Base-by-base conservation (phyloP, 257 asterid genomes). In the Primulina huaijiensis region DNA sequence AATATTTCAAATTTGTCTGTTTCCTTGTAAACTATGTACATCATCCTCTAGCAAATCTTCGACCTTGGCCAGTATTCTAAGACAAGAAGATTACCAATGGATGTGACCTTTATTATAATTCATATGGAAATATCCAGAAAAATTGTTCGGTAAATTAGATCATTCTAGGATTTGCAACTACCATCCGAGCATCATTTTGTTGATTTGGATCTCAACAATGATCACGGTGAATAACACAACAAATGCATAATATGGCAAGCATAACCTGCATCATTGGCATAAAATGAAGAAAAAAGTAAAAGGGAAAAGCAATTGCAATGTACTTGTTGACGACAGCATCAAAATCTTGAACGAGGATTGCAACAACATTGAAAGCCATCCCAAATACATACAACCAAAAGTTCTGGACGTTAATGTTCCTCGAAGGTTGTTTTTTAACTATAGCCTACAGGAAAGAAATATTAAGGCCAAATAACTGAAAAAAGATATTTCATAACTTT, bases 301-400 rank as follows among this genome's bases (percentile, higher is more conserved):
- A 63, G 25, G 50, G 68, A 17, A 29, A 66, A 71, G 71, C 35
- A 64, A 37, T 55, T 56, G 65, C 55, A 73, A 70, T 71, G 85
- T 91, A 94, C 99, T 94, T 86, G 84, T 80, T 88, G 82, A 82
- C 60, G 35, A 94, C 99, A 59, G 96, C 90, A 72, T 89, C 89
- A 83, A 94, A 94, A 82, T 94, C 99, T 79, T 91, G 99, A 74
- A 86, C 84, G 27, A 94, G 30, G 52, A 94, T 94, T 7, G 99
- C 97, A 64, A 88, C 67, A 63, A 89, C 89, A 82, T 91, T 94
- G 93, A 94, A 94, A 71, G 81, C 78, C 99, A 94, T 94, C 73
- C 99, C 99, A 82, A 91, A 94, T 65, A 94, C 90, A 81, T 94
- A 94, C 84, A 94, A 72, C 99, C 99, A 94, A 85, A 94, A 89